These are phyloP conservation scores for Pleurotus eryngii DNA, from an alignment of 768 basidiomycete species.

Conservation along the genomic window DNA sequence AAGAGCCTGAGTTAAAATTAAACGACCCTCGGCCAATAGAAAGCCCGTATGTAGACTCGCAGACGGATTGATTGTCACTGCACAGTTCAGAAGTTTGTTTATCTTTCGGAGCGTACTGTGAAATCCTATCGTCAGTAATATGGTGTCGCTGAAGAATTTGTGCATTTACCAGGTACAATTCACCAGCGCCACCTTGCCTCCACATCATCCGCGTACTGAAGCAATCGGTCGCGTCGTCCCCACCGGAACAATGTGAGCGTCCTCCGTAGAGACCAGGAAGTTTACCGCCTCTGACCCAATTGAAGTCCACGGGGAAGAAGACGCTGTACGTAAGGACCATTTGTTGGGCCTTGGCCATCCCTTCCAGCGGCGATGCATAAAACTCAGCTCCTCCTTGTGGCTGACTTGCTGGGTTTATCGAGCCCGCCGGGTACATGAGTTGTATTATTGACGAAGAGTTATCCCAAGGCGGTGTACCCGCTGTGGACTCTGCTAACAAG, in stretches of 20 bases:
- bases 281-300: constrained; percentile 82
- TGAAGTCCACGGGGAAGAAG: constrained; percentile 72
- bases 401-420: constrained; percentile 61
- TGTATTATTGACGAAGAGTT: constrained; percentile 47
- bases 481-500: neutral
- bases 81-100: constrained; percentile 64
- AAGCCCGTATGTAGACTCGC: constrained; percentile 65
- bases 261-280: constrained; percentile 80
- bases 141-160: neutral
- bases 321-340: constrained; percentile 68
- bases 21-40: constrained; percentile 76
- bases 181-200: constrained; percentile 63
- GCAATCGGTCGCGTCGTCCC: constrained; percentile 65
- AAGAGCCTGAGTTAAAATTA: constrained; percentile 53
- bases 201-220: constrained; percentile 90
- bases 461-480: constrained; percentile 16
- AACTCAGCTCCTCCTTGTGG: constrained; percentile 77
- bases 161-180: constrained; percentile 65
- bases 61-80: constrained; percentile 53
- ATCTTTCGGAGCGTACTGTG: constrained; percentile 72
- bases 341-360: constrained; percentile 43
- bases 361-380: constrained; percentile 39
- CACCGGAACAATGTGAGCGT: constrained; percentile 66
- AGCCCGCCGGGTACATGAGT: constrained; percentile 63
- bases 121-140: neutral